Conservation (phyloP, 139 green algal genomes). For the Edaphochlamys debaryana region DNA sequence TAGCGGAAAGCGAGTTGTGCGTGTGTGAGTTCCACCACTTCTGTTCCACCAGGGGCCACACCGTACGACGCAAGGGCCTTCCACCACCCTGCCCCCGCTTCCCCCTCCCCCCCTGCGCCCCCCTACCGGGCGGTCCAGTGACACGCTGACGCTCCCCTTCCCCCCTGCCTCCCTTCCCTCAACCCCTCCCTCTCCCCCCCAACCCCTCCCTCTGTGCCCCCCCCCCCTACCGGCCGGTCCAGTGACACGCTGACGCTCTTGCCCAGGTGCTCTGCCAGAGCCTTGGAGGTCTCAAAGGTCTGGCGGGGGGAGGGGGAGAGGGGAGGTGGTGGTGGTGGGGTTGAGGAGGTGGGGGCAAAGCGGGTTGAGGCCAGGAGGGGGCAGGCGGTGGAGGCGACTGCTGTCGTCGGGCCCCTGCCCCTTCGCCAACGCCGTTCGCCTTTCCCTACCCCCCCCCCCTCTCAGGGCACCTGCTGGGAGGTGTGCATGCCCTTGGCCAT, state of each 20-base stretch:
- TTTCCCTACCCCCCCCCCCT: not conserved
- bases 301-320: slow-evolving; percentile 9
- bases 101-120: not conserved
- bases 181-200: no score
- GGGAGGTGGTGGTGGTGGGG: not conserved
- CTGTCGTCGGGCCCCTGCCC: no score
- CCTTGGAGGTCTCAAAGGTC: slow-evolving; percentile 65
- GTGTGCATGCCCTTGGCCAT: slow-evolving; percentile 87
- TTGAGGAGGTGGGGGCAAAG: not conserved
- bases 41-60: no score
- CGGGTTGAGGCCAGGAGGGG: no score
- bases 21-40: no score
- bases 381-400: not conserved
- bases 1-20: no score
- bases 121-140: slow-evolving; percentile 66
- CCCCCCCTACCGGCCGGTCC: slow-evolving; percentile 63
- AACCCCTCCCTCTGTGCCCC: no score
- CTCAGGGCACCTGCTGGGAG: slow-evolving; percentile 45
- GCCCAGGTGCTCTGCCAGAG: slow-evolving; percentile 78
- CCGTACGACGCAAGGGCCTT: no score
- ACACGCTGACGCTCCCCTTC: slow-evolving; percentile 71
- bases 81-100: no score
- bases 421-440: no score
- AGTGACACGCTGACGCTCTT: slow-evolving; percentile 78
- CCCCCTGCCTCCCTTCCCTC: no score